Base-by-base conservation (phyloP, 129 eudicot species). In the Flaveria sonorensis region DNA sequence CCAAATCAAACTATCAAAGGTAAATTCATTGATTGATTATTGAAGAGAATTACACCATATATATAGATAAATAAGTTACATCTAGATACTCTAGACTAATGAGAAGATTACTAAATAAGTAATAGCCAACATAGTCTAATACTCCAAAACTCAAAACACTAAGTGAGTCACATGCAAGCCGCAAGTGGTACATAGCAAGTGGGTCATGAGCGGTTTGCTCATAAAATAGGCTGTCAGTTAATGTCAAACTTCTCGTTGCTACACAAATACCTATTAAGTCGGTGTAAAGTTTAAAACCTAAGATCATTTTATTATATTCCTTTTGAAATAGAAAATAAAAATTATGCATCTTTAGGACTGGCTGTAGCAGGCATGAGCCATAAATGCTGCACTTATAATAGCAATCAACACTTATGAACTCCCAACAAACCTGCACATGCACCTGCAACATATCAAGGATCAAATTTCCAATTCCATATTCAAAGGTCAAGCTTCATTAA, bases 381-480 rank as follows among this genome's bases (percentile, higher is more conserved):
- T 80, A 80, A 80, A 80, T 80, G 79, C 70, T 65, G 55, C 55
- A 62, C 77, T 71, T 77, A 55, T 59, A 68, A 53, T 47, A 60
- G 9, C 77, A 60, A 26, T 80, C 39, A 36, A 79, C 83, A 79
- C 82, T 59, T 65, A 80, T 73, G 63, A 52, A 80, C 70, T 80
- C 75, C 67, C 79, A 65, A 14, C 39, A 73, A 73, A 51, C 82
- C 82, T 79, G 77, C 75, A 78, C 69, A 47, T 63, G 16, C 69
- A 15, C 70, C 70, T 64, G 70, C 79, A 46, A 4, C 57, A 79
- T 52, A 80, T 57, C 82, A 48, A 79, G 62, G 69, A 80, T 75
- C 65, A 80, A 56, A 65, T 79, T 73, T 65, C 60, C 51, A 51
- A 39, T 32, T 66, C 26, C 74, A 79, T 30, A 30, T 30, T 3